Base-by-base conservation (phyloP, 805 yeast species). In the Ogataea sp. region DNA sequence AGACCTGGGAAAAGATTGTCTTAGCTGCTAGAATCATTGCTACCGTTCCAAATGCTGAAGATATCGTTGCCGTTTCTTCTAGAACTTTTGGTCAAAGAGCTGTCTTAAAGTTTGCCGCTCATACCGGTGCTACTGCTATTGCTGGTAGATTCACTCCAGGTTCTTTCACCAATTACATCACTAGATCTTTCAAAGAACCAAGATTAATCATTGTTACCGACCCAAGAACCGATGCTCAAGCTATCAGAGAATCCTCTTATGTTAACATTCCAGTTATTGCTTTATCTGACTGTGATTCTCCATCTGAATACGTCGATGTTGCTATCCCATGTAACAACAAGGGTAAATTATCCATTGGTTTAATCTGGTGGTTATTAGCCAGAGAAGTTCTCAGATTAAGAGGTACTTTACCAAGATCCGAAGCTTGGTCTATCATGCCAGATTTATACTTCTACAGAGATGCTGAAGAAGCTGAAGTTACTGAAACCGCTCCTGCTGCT, bases 141-240 rank as follows among this genome's bases (percentile, higher is more conserved):
- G 99, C 98, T 62, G 99, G 99, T 76, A 88, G 99, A 80, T 93
- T 93, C 85, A 93, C 98, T 63, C 99, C 99, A 75, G 99, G 99
- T 86, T 82, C 84, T 78, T 93, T 93, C 93, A 93, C 99, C 70
- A 93, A 93, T 80, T 93, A 93, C 80, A 93, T 90, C 80, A 93
- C 98, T 74, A 90, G 97, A 77, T 87, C 97, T 61, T 93, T 93
- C 96, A 93, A 90, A 79, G 99, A 93, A 80, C 99, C 99, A 81
- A 87, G 99, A 79, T 83, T 93, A 69, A 88, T 93, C 70, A 78
- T 93, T 62, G 98, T 93, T 66, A 90, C 97, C 64, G 98, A 93
- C 78, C 98, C 99, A 78, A 90, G 97, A 83, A 90, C 97, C 59
- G 98, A 93, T 68, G 85, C 96, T 67, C 98, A 93, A 80, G 97